Percentiles rank a stretch among this genome's conserved stretches.
Conservation (phyloP, 371 early-diverging fungal genomes). For the Thermomucor indicae-seudaticae region DNA sequence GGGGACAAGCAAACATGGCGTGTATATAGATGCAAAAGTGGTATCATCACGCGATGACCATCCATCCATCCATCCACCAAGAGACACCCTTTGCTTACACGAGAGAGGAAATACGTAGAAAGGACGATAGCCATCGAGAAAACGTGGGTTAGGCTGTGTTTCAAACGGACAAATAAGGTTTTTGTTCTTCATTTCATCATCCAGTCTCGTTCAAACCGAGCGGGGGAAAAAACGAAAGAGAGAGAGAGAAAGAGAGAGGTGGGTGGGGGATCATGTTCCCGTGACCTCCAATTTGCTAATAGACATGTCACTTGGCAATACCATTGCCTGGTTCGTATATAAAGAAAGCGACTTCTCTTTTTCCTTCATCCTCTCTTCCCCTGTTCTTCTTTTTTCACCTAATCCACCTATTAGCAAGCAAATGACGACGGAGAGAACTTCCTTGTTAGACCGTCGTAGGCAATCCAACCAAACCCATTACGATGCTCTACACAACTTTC, state of each 20-base stretch:
- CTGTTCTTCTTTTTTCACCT: background rate
- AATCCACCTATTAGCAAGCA: background rate
- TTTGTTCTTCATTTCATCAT: conserved; percentile 4
- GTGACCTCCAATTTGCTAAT: background rate
- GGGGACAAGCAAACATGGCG: no score
- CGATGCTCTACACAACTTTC: conserved; percentile 13
- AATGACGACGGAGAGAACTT: conserved; percentile 18
- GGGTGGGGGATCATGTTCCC: no score
- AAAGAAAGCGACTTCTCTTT: background rate
- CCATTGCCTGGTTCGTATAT: no score
- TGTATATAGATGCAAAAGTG: no score
- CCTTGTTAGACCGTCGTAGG: conserved; percentile 26
- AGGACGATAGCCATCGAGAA: no score
- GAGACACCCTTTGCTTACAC: no score
- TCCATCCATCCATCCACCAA: no score
- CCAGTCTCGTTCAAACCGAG: background rate
- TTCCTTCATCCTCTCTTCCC: background rate
- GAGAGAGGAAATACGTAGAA: no score
- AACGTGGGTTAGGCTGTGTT: conserved; percentile 3
- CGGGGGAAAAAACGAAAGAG: background rate
- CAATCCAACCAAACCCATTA: conserved; percentile 10
- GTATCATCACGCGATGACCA: no score
- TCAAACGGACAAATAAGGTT: conserved; percentile 6
- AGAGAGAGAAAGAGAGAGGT: no score
- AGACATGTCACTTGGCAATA: background rate